Base-by-base conservation (phyloP, 1,139 yeast genomes). In the Meyerozyma athensensis region DNA sequence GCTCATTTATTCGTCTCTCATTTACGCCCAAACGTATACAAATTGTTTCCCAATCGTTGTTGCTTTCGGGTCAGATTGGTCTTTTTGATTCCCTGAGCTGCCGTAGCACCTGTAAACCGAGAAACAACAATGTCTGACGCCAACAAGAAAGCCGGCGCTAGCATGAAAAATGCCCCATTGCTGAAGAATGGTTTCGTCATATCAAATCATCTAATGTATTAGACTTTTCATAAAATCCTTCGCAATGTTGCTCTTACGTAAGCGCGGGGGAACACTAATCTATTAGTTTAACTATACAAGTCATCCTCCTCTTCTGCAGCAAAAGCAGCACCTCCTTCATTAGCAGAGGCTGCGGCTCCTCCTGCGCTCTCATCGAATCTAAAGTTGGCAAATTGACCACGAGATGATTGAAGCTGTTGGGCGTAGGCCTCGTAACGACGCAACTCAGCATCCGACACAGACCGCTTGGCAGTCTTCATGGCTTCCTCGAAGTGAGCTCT, bases 401-500 rank as follows among this genome's bases (percentile, higher is more conserved):
- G 86, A 2, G 97, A 86, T 37, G 96, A 86, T 64, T 83, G 94
- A 62, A 94, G 76, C 68, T 92, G 97, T 65, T 89, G 97, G 40
- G 98, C 96, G 58, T 90, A 94, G 12, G 97, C 95, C 70, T 94
- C 98, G 61, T 94, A 94, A 69, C 98, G 92, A 68, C 99, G 92
- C 57, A 94, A 78, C 67, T 94, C 98, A 34, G 97, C 85, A 59
- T 94, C 98, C 34, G 95, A 82, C 40, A 94, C 98, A 39, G 97
- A 89, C 56, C 97, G 86, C 67, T 89, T 85, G 39, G 98, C 98
- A 1, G 97, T 89, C 80, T 90, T 89, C 98, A 94, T 94, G 36
- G 99, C 98, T 71, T 92, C 98, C 65, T 94, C 96, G 56, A 94
- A 87, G 63, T 89, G 96, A 38, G 83, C 83, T 58, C 86, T 84